Evolutionary conservation across 2,329 filamentous ascomycete species (phyloP), one percentile per base, ranked within the genome.

Genomic region (Ambrosiella beaveri): DNA sequence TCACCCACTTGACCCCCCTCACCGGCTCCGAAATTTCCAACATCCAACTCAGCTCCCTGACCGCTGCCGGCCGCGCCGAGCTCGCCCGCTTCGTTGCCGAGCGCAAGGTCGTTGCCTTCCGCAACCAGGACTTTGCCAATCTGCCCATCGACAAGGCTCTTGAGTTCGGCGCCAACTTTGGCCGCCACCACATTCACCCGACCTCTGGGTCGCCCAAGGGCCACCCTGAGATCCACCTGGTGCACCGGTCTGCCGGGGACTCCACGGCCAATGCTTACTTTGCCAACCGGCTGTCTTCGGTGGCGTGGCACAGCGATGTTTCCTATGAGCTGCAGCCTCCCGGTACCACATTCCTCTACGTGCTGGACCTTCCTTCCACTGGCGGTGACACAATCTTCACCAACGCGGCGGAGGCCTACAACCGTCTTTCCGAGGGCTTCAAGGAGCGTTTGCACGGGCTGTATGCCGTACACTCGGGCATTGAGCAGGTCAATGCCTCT

Each of bases 301-400:
- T 94, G 1, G 87, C 87, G 7, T 95, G 88, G 88, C 89, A 95
- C 71, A 86, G 83, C 0, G 89, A 95, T 64, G 84, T 95, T 1
- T 86, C 85, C 0, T 95, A 94, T 67, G 90, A 95, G 72, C 73
- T 79, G 63, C 89, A 96, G 71, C 88, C 90, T 1, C 88, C 90
- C 0, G 88, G 88, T 37, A 95, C 88, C 0, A 95, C 90, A 0
- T 94, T 95, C 70, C 71, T 95, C 40, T 95, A 94, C 67, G 76
- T 89, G 54, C 77, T 96, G n/a, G 88, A 95, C 66, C 83, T 80
- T 50, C 89, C 89, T 1, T 75, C 79, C 44, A 83, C 80, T 0
- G 89, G 89, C 40, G 90, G 89, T 53, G 89, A 95, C 67, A 95
- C 89, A 0, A 72, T 94, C 2, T 95, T 95, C 65, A 81, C 77